Conservation (phyloP, 2,329 filamentous ascomycete genomes). For the Xylariales sp. region DNA sequence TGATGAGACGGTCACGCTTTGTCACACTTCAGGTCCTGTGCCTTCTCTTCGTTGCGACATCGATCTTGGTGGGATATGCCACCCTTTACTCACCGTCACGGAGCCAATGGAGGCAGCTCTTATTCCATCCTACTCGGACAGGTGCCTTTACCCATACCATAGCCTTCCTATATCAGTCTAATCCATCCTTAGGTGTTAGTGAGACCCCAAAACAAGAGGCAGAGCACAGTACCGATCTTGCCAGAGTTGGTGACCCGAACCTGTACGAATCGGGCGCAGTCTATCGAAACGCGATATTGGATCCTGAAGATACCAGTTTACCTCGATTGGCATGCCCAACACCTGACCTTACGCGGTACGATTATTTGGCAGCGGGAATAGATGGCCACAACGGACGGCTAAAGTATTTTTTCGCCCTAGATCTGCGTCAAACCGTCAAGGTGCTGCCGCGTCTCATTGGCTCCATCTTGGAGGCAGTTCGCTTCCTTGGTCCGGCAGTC, state of each 20-base stretch:
- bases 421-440: conserved; percentile 39
- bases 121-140: not conserved
- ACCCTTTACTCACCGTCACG: conserved; percentile 4
- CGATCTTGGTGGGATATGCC: conserved; percentile 5
- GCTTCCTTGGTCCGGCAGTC: conserved; percentile 43
- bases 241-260: conserved; percentile 1
- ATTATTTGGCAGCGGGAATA: conserved; percentile 12
- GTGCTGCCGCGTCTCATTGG: conserved; percentile 48
- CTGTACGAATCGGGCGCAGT: conserved; percentile 1
- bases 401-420: conserved; percentile 48
- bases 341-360: conserved; percentile 16
- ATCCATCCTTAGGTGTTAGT: no score
- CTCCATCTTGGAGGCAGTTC: conserved; percentile 44
- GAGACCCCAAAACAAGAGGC: no score
- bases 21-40: conserved; percentile 3
- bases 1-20: conserved; percentile 7
- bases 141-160: no score
- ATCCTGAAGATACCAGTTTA: conserved; percentile 17
- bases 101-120: not conserved
- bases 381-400: conserved; percentile 5
- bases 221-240: not conserved
- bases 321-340: conserved; percentile 25
- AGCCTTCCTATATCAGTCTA: no score
- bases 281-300: conserved; percentile 26
- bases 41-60: conserved; percentile 5